Evolutionary conservation across 108 stramenopile genomes (phyloP).

Genomic region (Nitzschia sp.): DNA sequence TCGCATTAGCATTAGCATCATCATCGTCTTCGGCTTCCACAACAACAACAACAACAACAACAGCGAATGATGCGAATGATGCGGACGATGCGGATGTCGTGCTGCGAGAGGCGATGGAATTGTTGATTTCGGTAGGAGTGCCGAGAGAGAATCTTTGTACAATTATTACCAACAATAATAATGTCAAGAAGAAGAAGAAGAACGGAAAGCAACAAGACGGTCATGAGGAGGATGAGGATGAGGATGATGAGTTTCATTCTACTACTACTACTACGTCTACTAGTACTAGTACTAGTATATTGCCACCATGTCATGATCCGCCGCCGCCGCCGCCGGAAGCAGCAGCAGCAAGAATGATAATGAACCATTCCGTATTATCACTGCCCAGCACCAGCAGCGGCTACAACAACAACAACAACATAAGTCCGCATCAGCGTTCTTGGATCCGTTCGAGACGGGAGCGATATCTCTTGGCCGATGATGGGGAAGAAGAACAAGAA

Average conservation of each 20-base stretch:
- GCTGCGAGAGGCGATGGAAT: slow-evolving; percentile 15
- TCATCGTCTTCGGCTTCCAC: no score
- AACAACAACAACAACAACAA: no score
- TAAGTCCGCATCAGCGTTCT: background rate
- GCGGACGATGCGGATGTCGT: no score
- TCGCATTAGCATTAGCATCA: no score
- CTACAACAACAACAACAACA: slow-evolving; percentile 6
- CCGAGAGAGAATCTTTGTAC: slow-evolving; percentile 28
- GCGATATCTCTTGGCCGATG: background rate
- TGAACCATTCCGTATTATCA: no score
- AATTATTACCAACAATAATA: background rate
- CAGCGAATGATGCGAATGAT: no score
- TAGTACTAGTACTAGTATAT: background rate
- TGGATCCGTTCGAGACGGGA: slow-evolving; percentile 9
- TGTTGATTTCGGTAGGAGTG: slow-evolving; percentile 25
- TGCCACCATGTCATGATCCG: slow-evolving; percentile 1
- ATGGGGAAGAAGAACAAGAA: slow-evolving; percentile 25
- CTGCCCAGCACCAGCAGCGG: background rate
- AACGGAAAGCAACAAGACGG: no score
- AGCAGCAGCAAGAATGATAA: no score
- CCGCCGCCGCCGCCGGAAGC: background rate
- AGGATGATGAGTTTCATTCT: no score
- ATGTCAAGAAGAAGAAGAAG: no score
- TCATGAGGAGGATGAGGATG: no score
- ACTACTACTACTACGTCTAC: background rate